Percentiles rank a stretch among this genome's conserved stretches.
Conservation (phyloP, 768 basidiomycete genomes). For the Nidularia sp. region DNA sequence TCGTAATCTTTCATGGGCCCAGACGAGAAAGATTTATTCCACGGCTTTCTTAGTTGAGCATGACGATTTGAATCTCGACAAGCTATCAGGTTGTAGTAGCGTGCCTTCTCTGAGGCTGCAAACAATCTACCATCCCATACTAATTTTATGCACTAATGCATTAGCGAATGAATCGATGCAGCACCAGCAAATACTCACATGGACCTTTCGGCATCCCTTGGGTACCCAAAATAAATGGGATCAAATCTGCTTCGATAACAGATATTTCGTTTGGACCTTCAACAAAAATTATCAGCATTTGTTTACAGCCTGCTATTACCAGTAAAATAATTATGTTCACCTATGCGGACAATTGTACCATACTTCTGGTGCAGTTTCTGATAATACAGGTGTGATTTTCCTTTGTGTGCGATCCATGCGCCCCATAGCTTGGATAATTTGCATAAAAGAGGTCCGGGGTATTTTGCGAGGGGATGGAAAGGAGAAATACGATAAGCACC, state of each 20-base stretch:
- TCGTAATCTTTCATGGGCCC: slow-evolving; percentile 36
- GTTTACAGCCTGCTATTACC: too few species aligned
- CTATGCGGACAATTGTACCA: slow-evolving; percentile 29
- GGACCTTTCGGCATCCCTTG: slow-evolving; percentile 50
- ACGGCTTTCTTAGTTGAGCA: slow-evolving; percentile 31
- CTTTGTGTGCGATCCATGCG: slow-evolving; percentile 8
- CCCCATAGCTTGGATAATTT: slow-evolving; percentile 25
- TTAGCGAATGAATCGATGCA: not conserved
- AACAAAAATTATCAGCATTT: not conserved
- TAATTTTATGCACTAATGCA: slow-evolving; percentile 6
- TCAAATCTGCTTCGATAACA: slow-evolving; percentile 34
- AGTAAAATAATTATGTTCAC: slow-evolving; percentile 7
- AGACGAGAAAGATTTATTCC: slow-evolving; percentile 38
- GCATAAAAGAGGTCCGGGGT: slow-evolving; percentile 24
- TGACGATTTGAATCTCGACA: slow-evolving; percentile 25
- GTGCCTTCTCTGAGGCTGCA: slow-evolving; percentile 14
- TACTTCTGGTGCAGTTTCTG: slow-evolving; percentile 23
- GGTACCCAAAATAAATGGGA: slow-evolving; percentile 39
- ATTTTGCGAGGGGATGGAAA: slow-evolving; percentile 26
- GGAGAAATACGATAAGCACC: slow-evolving; percentile 24
- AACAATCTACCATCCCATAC: slow-evolving; percentile 39
- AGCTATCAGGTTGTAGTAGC: slow-evolving; percentile 13
- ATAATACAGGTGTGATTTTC: slow-evolving; percentile 19
- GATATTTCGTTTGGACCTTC: slow-evolving; percentile 53
- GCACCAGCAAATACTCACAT: slow-evolving; percentile 27